phyloP scores from a whole-genome alignment of 208 protist genomes.

The Leishmania tropica region DNA sequence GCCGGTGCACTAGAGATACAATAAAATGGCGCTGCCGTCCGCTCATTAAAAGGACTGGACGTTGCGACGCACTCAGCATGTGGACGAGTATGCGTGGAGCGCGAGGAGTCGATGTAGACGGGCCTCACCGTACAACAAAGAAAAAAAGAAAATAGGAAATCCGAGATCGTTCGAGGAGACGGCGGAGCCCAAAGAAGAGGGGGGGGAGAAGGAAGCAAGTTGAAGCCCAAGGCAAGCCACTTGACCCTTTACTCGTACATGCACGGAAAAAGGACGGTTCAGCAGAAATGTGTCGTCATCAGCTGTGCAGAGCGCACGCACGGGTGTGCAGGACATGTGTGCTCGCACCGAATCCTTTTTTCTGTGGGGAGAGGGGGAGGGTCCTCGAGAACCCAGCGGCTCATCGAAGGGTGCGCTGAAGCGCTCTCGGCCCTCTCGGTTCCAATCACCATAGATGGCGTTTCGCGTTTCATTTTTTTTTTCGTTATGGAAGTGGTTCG shows the following conservation, averaged over 20 bases:
- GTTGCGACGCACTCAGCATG: neutral
- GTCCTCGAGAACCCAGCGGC: neutral
- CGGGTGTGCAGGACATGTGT: neutral
- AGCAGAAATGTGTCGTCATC: neutral
- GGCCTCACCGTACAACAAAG: neutral
- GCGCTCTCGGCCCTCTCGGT: neutral
- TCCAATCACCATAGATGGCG: neutral
- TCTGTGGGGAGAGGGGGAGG: neutral
- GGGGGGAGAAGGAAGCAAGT: neutral
- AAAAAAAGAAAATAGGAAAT: neutral
- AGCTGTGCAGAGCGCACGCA: neutral
- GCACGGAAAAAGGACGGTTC: neutral
- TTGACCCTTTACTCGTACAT: neutral
- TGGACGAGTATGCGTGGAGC: neutral
- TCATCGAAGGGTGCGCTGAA: neutral
- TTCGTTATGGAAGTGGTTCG: neutral
- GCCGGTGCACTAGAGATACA: neutral
- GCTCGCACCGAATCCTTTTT: neutral
- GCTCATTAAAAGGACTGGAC: neutral
- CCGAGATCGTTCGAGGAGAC: neutral
- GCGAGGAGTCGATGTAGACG: too few relatives aligned
- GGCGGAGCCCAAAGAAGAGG: neutral
- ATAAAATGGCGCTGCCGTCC: neutral
- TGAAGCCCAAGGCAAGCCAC: too few relatives aligned
- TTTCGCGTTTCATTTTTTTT: neutral